Conservation (phyloP, 441 rosid genomes). For the Gossypium laxum region DNA sequence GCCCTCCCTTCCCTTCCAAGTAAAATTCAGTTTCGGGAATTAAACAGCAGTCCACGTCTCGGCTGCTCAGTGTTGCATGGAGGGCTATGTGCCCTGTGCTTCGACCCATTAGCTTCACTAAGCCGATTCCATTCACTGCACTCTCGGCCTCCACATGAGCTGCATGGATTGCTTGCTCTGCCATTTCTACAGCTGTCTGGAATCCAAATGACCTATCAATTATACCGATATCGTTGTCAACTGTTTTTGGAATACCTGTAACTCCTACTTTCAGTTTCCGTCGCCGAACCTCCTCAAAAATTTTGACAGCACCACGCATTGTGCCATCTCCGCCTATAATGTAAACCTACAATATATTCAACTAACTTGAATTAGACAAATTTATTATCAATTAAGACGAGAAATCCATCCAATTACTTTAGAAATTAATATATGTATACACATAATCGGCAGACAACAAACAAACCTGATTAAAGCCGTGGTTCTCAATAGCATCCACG, state of each 20-base stretch:
- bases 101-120: slow-evolving; percentile 84
- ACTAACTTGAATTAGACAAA: background rate
- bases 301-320: slow-evolving; percentile 70
- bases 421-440: background rate
- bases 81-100: slow-evolving; percentile 86
- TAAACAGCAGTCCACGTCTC: slow-evolving; percentile 80
- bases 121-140: slow-evolving; percentile 30
- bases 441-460: background rate
- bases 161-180: slow-evolving; percentile 56
- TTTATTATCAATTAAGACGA: background rate
- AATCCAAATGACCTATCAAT: slow-evolving; percentile 83
- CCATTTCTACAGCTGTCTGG: slow-evolving; percentile 88
- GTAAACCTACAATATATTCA: slow-evolving; percentile 34
- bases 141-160: slow-evolving; percentile 8
- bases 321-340: slow-evolving; percentile 82
- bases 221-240: slow-evolving; percentile 77
- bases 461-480: slow-evolving; percentile 54
- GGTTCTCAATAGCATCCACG: slow-evolving; percentile 53
- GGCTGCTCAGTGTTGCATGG: slow-evolving; percentile 75
- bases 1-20: slow-evolving; percentile 65
- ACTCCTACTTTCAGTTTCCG: slow-evolving; percentile 23
- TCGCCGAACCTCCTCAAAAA: slow-evolving; percentile 41
- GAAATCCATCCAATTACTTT: background rate
- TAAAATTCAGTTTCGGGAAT: slow-evolving; percentile 66
- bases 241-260: slow-evolving; percentile 73